phyloP scores from a whole-genome alignment of 83 land plant genomes.

The Picea mariana region DNA sequence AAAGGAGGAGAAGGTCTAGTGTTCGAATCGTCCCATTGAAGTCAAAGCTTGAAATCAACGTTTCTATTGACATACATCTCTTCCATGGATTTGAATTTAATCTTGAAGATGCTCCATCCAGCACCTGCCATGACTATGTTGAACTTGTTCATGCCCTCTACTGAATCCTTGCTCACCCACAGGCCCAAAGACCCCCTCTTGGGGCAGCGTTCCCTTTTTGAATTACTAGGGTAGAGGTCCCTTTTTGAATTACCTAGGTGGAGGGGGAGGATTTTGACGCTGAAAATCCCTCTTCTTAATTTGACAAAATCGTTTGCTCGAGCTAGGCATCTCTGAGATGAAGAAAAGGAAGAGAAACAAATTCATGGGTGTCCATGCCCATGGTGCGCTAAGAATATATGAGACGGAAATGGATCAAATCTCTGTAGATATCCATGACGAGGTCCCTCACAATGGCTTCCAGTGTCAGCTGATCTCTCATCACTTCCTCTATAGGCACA shows the following conservation, averaged over 20 bases:
- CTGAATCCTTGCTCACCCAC: background rate
- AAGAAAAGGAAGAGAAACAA: background rate
- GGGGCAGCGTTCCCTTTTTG: background rate
- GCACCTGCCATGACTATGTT: background rate
- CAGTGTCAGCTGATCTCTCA: background rate
- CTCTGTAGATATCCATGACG: slow-evolving; percentile 2
- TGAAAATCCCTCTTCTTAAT: background rate
- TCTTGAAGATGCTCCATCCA: no score
- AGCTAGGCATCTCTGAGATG: background rate
- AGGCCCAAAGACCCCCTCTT: background rate
- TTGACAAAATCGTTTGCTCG: background rate
- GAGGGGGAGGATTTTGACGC: background rate
- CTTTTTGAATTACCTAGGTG: fast-evolving
- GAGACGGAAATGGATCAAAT: background rate
- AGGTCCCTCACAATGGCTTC: background rate
- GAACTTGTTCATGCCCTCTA: background rate
- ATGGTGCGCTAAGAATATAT: background rate
- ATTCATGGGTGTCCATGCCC: background rate
- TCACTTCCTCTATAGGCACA: slow-evolving; percentile 2
- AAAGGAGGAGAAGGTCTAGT: no score
- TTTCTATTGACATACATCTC: no score
- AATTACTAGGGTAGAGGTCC: background rate
- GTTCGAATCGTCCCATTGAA: no score
- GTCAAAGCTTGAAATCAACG: no score
- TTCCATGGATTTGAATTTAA: no score